These are phyloP conservation scores for Chlorella sp. DNA, from an alignment of 139 green algal species.

Conservation along the genomic window DNA sequence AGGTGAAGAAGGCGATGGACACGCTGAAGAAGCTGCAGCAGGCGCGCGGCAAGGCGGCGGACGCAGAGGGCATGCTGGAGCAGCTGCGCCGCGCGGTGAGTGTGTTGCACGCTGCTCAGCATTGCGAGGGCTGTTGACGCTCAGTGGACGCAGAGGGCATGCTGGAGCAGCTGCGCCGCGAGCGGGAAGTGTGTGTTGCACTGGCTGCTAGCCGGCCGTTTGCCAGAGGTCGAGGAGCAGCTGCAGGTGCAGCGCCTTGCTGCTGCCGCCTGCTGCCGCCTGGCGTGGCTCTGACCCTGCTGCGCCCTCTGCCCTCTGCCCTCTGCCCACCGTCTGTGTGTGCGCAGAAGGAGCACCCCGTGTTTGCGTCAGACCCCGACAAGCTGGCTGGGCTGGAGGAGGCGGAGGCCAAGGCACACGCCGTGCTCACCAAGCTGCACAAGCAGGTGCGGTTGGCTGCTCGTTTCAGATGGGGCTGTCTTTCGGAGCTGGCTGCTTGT, in stretches of 20 bases:
- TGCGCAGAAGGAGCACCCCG: no score
- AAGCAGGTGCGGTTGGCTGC: not conserved
- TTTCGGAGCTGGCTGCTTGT: no score
- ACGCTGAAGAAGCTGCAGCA: conserved; percentile 29
- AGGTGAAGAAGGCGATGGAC: conserved; percentile 7
- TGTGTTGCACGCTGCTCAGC: no score
- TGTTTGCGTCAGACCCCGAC: no score
- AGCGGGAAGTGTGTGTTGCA: no score
- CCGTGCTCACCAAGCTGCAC: conserved; percentile 21
- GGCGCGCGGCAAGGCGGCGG: conserved; percentile 29
- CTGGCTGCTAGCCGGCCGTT: no score
- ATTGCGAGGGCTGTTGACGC: no score
- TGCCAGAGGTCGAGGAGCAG: no score
- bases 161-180: no score
- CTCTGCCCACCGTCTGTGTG: not conserved
- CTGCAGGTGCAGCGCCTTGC: no score
- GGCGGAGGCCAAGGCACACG: conserved; percentile 6
- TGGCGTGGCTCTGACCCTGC: not conserved
- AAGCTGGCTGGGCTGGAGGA: not conserved
- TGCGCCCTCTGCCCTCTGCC: not conserved
- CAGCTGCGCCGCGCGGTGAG: conserved; percentile 31
- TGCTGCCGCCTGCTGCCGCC: not conserved
- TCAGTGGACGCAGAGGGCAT: no score
- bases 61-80: conserved; percentile 20
- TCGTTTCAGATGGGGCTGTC: no score